A percentile compares a stretch with the other conserved stretches of the same genome.
Conservation (phyloP, 2,329 filamentous ascomycete genomes). For the Teratosphaeria nubilosa region DNA sequence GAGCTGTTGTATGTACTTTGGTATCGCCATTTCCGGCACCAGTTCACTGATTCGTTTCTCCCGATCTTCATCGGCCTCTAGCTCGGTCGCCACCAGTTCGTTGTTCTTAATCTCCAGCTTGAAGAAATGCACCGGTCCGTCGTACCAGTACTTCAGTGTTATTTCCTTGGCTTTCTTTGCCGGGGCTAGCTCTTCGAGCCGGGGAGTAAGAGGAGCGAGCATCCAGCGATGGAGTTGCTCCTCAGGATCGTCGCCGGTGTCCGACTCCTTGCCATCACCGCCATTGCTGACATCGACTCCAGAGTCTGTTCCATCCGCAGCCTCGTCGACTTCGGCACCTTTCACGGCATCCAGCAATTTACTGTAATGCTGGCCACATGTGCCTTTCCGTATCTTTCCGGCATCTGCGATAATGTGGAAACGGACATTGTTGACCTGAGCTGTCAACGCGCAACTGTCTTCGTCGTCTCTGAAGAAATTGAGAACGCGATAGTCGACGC, state of each 20-base stretch:
- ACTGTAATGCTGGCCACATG: conserved; percentile 13
- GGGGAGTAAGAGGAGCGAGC: conserved; percentile 15
- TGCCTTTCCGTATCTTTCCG: conserved; percentile 11
- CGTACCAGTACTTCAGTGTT: conserved; percentile 25
- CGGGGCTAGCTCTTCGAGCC: conserved; percentile 9
- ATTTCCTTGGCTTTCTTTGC: conserved; percentile 2
- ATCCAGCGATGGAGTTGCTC: conserved; percentile 23
- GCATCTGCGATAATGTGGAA: conserved; percentile 25
- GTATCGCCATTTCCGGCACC: conserved; percentile 20
- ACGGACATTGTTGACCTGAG: conserved; percentile 19
- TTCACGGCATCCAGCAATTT: conserved; percentile 15
- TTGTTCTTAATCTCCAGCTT: conserved; percentile 14
- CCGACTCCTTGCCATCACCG: neutral
- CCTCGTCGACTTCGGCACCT: conserved; percentile 11
- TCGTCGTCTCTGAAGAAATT: conserved; percentile 25
- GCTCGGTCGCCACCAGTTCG: conserved; percentile 16
- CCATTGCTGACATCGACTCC: conserved; percentile 15
- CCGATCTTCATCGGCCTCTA: conserved; percentile 13
- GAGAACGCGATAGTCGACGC: conserved; percentile 17
- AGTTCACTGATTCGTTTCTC: conserved; percentile 14
- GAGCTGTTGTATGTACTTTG: conserved; percentile 26
- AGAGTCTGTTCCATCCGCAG: conserved; percentile 14
- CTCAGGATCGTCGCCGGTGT: conserved; percentile 13
- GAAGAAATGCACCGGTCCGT: conserved; percentile 21
- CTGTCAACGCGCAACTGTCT: conserved; percentile 23